Evolutionary conservation across 73 alveolate species (phyloP), one percentile per base, ranked within the genome.

Genomic region (Halteria grandinella): DNA sequence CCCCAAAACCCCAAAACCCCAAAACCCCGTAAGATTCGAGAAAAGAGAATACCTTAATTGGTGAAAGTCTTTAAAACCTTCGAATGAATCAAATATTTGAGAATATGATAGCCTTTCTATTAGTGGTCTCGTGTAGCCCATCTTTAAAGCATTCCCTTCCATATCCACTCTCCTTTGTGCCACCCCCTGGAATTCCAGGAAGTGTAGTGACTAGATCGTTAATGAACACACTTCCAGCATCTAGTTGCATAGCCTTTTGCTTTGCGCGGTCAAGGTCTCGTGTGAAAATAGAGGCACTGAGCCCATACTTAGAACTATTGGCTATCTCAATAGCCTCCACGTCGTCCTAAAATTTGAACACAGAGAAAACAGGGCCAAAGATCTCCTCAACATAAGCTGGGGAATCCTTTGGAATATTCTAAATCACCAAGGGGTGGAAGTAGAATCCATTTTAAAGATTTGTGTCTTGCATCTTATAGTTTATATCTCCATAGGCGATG

Each of bases 281-380:
- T 0, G 95, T 40, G 72, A 90, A 82, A 55, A 95, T 83, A 3
- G 89, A 90, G 73, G 95, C 98, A 28, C 98, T 96, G 24, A 95
- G 95, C 31, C 99, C 99, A 90, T 78, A 95, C 27, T 69, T 73
- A 21, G 98, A 58, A 37, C 81, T 84, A 83, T 95, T 95, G 0
- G 98, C 98, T 48, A 95, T 59, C 2, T 62, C 81, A 8, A 95
- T 74, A 0, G 93, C 97, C 69, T 95, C 98, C 55, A 89, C 89
- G 36, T 58, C 90, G 55, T 33, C 41, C 24, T 80, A 55, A 43
- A 59, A 90, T 71, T 83, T 92, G 74, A 72, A 83, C 44, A 89
- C 87, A 55, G 89, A 66, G 63, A 62, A 78, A 48, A 95, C 96
- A 33, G 98, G 98, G 32, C 98, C 98, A 66, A 92, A 95, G 45